Conservation (phyloP, 345 rosid genomes). For the Draba incana region DNA sequence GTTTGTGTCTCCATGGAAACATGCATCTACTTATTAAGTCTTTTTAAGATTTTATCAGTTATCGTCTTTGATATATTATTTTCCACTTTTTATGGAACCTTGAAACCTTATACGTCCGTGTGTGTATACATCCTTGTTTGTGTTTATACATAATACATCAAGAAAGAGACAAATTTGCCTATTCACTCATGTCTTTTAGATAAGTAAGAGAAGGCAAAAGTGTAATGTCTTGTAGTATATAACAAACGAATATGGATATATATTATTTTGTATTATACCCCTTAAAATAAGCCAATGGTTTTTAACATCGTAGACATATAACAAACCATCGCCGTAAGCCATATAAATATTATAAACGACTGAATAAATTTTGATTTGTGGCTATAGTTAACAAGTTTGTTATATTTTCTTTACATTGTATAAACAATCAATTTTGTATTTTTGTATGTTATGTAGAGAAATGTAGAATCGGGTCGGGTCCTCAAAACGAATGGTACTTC, state of each 20-base stretch:
- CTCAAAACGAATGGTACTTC: conserved; percentile 98
- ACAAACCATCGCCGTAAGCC: conserved; percentile 22
- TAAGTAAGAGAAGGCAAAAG: conserved; percentile 38
- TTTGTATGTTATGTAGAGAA: conserved; percentile 52
- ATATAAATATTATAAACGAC: not conserved
- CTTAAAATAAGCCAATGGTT: conserved; percentile 34
- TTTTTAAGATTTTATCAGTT: conserved; percentile 11
- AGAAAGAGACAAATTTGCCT: conserved; percentile 44
- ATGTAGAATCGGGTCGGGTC: conserved; percentile 92
- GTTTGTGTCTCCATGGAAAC: conserved; percentile 40
- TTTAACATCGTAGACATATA: conserved; percentile 27
- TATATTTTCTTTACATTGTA: not conserved
- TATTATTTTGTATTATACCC: conserved; percentile 17
- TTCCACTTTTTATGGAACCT: conserved; percentile 37
- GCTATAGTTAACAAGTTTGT: not conserved
- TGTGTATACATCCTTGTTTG: not conserved
- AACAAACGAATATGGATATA: conserved; percentile 18
- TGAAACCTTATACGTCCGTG: conserved; percentile 21
- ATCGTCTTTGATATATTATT: conserved; percentile 29
- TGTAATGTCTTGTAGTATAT: conserved; percentile 36
- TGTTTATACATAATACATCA: not conserved
- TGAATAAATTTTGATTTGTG: not conserved
- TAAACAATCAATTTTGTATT: not conserved
- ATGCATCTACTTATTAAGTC: conserved; percentile 26
- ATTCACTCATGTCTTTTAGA: conserved; percentile 26